phyloP scores from a whole-genome alignment of 2,329 filamentous ascomycete species.

The Colletotrichum paranaense region DNA sequence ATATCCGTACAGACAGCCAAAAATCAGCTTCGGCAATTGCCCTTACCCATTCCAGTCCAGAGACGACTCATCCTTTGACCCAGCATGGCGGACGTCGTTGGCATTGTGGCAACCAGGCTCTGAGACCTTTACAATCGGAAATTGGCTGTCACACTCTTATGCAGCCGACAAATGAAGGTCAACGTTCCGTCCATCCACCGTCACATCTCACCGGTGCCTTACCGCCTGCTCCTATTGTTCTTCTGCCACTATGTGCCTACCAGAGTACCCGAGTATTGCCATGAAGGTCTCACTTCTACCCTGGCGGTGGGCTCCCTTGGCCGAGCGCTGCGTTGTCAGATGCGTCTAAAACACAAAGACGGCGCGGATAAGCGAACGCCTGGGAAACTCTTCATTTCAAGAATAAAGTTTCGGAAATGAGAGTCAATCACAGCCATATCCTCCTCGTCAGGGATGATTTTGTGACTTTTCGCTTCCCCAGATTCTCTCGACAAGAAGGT shows the following conservation, averaged over 20 bases:
- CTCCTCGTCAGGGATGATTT: background rate
- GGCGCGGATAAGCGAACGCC: background rate
- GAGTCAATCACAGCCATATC: background rate
- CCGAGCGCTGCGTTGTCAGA: background rate
- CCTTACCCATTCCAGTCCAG: background rate
- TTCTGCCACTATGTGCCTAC: background rate
- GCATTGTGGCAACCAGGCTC: background rate
- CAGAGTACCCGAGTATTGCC: background rate
- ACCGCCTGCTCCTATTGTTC: background rate
- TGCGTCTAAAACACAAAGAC: background rate
- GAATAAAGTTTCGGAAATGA: background rate
- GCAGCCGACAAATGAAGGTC: background rate
- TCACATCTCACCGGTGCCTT: background rate
- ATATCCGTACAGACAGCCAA: no score
- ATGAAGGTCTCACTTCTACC: background rate
- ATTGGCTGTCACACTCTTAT: slow-evolving; percentile 13
- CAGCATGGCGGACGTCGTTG: background rate
- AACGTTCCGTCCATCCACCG: background rate
- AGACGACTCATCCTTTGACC: background rate
- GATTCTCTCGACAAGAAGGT: background rate
- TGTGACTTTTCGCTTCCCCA: background rate
- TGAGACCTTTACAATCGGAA: background rate
- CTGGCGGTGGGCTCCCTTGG: background rate
- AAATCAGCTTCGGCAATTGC: background rate
- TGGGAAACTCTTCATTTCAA: background rate